Base-by-base conservation (phyloP, 768 basidiomycete genomes). In the Cystobasidium ongulense region DNA sequence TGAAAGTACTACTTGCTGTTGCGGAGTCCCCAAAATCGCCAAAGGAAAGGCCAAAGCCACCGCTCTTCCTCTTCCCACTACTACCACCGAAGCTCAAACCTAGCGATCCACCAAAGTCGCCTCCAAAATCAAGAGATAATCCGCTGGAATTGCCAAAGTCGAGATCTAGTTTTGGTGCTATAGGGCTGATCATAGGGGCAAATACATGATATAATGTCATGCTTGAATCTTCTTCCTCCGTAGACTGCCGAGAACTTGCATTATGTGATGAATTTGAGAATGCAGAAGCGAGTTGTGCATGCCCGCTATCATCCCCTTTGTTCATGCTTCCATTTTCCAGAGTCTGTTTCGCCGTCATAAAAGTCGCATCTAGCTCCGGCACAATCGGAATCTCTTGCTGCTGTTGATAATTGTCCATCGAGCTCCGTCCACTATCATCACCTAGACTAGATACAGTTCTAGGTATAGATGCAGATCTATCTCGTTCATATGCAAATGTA, bases 121-220 rank as follows among this genome's bases (percentile, higher is more conserved):
- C 23, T 35, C 43, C 68, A 35, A 71, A 38, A 33, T 71, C 68
- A 5, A 71, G 53, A 54, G 50, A 53, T n/a, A 71, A 71, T 4
- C 57, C 33, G 33, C 57, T 59, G 17, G 57, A 50, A 23, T 36
- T 67, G 23, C 68, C 68, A 29, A 71, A 71, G 38, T 71, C 68
- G 23, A 71, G 13, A 29, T 71, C 68, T 2, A 71, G 68, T 46
- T 71, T 71, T 3, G 68, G 68, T 4, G 68, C 53, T 27, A 71
- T 59, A 31, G 68, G 68, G n/a, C 53, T 57, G 39, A 71, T 61
- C 10, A 35, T 53, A 4, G 68, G 52, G 4, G 65, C 43, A n/a
- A 46, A 41, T 50, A 50, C 46, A 21, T 50, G 15, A 21, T 50
- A n/a, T n/a, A n/a, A 50, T 50, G n/a, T 4, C 18, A 50, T 21